Conservation (phyloP, 1,284 basidiomycete genomes). For the Nidula niveotomentosa region DNA sequence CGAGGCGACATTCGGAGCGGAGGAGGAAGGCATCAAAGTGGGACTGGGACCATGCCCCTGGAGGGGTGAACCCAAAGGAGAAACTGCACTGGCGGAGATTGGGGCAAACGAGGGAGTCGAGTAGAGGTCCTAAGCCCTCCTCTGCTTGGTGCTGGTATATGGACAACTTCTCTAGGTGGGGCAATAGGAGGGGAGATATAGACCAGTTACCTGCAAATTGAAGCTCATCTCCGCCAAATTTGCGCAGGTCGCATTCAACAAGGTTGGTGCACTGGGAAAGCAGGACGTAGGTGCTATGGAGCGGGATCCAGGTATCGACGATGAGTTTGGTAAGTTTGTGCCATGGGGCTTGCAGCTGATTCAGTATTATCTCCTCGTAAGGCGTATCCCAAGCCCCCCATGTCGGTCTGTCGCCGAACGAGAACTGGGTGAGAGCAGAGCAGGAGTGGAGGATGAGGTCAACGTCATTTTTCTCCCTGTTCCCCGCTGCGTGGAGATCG, state of each 20-base stretch:
- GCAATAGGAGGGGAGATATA: too few relatives aligned
- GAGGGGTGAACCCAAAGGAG: constrained; percentile 10
- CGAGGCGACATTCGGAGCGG: constrained; percentile 12
- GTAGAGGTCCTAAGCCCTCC: constrained; percentile 14
- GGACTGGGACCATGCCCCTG: constrained; percentile 13
- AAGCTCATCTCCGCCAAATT: constrained; percentile 8
- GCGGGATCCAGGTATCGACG: constrained; percentile 15
- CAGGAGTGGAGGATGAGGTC: constrained; percentile 10
- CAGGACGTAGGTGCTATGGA: constrained; percentile 12
- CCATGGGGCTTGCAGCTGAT: constrained; percentile 13
- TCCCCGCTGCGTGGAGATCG: constrained; percentile 14
- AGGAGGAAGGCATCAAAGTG: constrained; percentile 15
- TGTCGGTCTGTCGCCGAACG: constrained; percentile 14
- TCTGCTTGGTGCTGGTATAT: constrained; percentile 17
- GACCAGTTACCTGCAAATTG: too few relatives aligned
- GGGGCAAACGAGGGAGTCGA: constrained; percentile 15
- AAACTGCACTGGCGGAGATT: constrained; percentile 10
- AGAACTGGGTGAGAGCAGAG: constrained; percentile 9
- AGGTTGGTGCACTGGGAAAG: constrained; percentile 15
- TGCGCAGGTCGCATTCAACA: constrained; percentile 12
- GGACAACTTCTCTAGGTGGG: too few relatives aligned
- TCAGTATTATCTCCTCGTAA: constrained; percentile 9
- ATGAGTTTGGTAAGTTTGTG: constrained; percentile 13
- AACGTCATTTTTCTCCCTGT: constrained; percentile 10
- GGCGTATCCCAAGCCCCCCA: constrained; percentile 15